Base-by-base conservation (phyloP, 2,329 filamentous ascomycete species). In the Colletotrichum sp. region DNA sequence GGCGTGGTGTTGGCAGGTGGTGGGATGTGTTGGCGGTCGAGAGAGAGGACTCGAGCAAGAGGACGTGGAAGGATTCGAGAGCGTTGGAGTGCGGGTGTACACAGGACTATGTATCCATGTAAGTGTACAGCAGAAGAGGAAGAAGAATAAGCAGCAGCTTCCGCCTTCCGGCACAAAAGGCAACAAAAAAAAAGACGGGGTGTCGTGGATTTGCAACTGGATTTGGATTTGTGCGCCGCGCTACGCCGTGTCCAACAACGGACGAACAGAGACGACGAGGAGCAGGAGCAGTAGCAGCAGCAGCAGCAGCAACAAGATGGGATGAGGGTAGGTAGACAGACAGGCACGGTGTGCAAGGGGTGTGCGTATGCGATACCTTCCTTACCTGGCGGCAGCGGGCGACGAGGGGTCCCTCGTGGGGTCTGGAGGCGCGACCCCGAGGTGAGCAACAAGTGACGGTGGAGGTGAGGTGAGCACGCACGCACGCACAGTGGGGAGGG, bases 91-190 rank as follows among this genome's bases (percentile, higher is more conserved):
- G 57, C 59, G 73, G 64, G 70, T 52, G 26, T 34, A 73, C 21
- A 65, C 55, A 52, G 48, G 70, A 32, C 73, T 75, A 73, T 73
- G 70, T 68, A 75, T 39, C 73, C 73, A 73, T 68, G 70, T 68
- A 75, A 73, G 64, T 59, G 69, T n/a, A 34, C 30, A 64, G 16
- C 34, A 30, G 64, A 21, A 64, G 60, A n/a, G n/a, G 43, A 52
- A 52, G 43, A 21, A 52, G 43, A 52, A 52, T 13, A 21, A 63
- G 60, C 30, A 28, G 55, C 26, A 59, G 55, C 55, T 59, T 30
- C 43, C 43, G 43, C 43, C 59, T 63, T 21, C 59, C 32, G n/a
- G 26, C 59, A 63, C 32, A 15, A 36, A 65, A 43, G 21, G 32
- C 61, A 43, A 52, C 9, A 15, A 30, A 26, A 39, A 16, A 55